Evolutionary conservation across 2,329 filamentous ascomycete genomes (phyloP).

Genomic region (Coniochaeta prunicola): DNA sequence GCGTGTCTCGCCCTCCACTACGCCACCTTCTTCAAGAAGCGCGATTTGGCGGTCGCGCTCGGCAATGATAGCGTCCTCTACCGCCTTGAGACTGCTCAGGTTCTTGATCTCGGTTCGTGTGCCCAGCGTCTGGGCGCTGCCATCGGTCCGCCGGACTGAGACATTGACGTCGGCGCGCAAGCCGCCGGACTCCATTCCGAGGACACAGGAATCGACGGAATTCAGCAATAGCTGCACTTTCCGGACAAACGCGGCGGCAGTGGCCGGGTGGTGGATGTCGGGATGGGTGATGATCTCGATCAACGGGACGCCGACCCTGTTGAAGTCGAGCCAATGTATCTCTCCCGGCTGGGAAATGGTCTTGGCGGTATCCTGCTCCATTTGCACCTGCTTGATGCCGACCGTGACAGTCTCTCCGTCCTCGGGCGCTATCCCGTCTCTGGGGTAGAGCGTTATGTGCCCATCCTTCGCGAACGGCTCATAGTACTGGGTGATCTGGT

Average conservation of each 20-base stretch:
- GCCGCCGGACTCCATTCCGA: conserved; percentile 89
- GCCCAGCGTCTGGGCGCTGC: conserved; percentile 47
- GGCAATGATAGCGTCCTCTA: conserved; percentile 89
- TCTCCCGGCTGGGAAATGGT: conserved; percentile 71
- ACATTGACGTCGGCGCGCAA: conserved; percentile 93
- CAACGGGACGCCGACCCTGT: conserved; percentile 82
- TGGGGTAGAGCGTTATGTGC: conserved; percentile 57
- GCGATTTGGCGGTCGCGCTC: conserved; percentile 84
- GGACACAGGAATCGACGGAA: conserved; percentile 76
- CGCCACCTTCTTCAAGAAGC: conserved; percentile 67
- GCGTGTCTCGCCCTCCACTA: conserved; percentile 77
- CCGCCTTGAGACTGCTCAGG: conserved; percentile 84
- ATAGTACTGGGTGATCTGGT: conserved; percentile 98
- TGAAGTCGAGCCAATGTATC: conserved; percentile 81
- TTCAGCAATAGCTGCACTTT: conserved; percentile 80
- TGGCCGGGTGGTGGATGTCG: conserved; percentile 77
- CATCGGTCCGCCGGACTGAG: conserved; percentile 61
- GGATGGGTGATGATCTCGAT: conserved; percentile 94
- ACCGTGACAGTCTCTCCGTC: conserved; percentile 66
- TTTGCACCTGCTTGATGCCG: conserved; percentile 87
- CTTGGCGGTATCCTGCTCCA: conserved; percentile 97
- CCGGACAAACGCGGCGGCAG: conserved; percentile 79
- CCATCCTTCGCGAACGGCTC: conserved; percentile 64
- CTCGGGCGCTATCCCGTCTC: conserved; percentile 73
- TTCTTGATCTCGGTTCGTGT: conserved; percentile 98